Evolutionary conservation across 2,329 filamentous ascomycete species (phyloP).

Genomic region (Fusarium transvaalense): DNA sequence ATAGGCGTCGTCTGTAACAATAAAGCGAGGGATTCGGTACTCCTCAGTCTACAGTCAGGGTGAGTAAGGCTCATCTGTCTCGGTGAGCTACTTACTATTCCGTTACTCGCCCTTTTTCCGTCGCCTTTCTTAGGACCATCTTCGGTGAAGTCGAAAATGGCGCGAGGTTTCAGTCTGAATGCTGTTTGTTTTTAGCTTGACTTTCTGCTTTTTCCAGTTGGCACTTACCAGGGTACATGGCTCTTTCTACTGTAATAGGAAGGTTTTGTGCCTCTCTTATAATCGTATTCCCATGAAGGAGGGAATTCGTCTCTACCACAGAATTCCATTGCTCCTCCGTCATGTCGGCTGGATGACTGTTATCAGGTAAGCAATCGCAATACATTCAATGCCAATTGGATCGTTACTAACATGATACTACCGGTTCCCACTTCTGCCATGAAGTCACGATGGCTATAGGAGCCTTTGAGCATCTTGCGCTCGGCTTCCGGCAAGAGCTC

Average conservation of each 20-base stretch:
- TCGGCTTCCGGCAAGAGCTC: neutral
- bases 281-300: neutral
- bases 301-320: neutral
- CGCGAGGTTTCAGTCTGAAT: neutral
- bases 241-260: neutral
- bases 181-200: neutral
- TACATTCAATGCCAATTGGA: rapidly evolving
- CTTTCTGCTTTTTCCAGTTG: neutral
- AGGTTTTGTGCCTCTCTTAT: neutral
- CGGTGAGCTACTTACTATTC: neutral
- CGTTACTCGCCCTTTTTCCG: neutral
- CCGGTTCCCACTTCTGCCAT: neutral
- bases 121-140: neutral
- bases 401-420: neutral
- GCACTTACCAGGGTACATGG: neutral
- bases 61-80: neutral
- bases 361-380: rapidly evolving
- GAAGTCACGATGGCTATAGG: neutral
- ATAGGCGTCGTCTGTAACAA: neutral
- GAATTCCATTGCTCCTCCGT: neutral
- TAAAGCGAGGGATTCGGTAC: neutral
- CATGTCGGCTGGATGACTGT: neutral
- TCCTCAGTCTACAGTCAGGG: neutral
- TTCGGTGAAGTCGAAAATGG: neutral
- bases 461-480: neutral